Base-by-base conservation (phyloP, 2,329 filamentous ascomycete species). In the Colletotrichum tanaceti region DNA sequence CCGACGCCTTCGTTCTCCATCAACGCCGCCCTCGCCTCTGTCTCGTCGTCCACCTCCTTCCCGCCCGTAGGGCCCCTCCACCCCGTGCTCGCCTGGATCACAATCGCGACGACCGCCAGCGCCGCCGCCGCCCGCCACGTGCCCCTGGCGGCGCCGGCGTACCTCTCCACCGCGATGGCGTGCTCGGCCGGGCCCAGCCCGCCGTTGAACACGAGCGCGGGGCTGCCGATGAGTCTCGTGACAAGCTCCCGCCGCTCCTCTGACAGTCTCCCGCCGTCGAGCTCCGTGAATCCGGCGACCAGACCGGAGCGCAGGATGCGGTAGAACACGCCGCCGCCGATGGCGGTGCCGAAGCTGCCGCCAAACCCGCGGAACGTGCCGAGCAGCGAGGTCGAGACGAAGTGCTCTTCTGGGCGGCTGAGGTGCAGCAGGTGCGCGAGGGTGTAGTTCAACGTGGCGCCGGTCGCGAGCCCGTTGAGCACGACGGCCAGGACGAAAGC, bases 361-460 rank as follows among this genome's bases (percentile, higher is more conserved):
- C 92, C 91, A 71, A 96, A 94, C 5, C 92, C 92, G 4, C 93
- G 86, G 79, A 95, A 95, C 0, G 93, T 97, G 35, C 90, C 88
- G 4, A 95, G 79, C 49, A 97, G 82, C 14, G 92, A 91, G 0
- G 91, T 93, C 3, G 91, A 88, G 58, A 96, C 88, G 74, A 92
- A 93, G 73, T 94, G 91, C 1, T 89, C 88, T 7, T 87, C 84
- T 0, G 87, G 83, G 0, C 83, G 81, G 0, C 90, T 91, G 5
- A 95, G 83, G 76, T 96, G 91, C 5, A 97, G 84, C 5, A 94
- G 78, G 74, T 97, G 93, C 0, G 93, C 92, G 3, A 97, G 85
- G 0, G 91, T 92, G 79, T 97, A 97, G 78, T 95, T 96, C 65
- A 95, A 81, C 6, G 87, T 84, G 0, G 91, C 89, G 14, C 93